Evolutionary conservation across 192 early-diverging fungal genomes (phyloP), one percentile per base, ranked within the genome.

Genomic region (Glomus cerebriforme): DNA sequence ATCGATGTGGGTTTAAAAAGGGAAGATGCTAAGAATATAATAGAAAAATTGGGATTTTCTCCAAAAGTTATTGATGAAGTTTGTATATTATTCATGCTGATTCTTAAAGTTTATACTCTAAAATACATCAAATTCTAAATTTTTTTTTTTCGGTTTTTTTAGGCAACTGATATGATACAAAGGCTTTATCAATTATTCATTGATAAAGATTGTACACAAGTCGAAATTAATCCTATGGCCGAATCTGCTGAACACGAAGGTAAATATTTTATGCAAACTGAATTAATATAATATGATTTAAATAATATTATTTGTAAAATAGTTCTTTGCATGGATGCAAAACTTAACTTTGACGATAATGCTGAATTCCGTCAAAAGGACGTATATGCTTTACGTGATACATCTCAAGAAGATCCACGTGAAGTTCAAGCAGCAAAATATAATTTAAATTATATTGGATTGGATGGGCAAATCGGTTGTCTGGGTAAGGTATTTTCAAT

Each of bases 311-410:
- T 13, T 31, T 24, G 27, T 54, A 69, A 80, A 68, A 49, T 78
- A 85, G 92, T 97, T 54, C 87, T 94, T 85, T 95, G 95, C 88
- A 98, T 99, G 96, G 98, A 99, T 85, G 98, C 98, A 88, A 99
- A 99, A 90, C 91, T 98, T 86, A 96, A 95, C 79, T 98, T 98
- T 84, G 98, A 99, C 87, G 98, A 99, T 89, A 99, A 99, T 84
- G 97, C 98, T 79, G 95, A 95, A 66, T 98, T 97, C 91, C 92
- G 96, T 80, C 98, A 99, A 87, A 88, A 92, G 85, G 96, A 94
- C 63, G 88, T 97, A 35, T 94, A 95, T 81, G 87, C 81, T 24
- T 90, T 97, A 69, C 95, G 98, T 80, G 97, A 99, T 86, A 88
- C 90, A 62, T 91, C 92, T 68, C 98, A 98, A 90, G 98, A 99